Base-by-base conservation (phyloP, 208 protist genomes). In the Porcisia deanei region DNA sequence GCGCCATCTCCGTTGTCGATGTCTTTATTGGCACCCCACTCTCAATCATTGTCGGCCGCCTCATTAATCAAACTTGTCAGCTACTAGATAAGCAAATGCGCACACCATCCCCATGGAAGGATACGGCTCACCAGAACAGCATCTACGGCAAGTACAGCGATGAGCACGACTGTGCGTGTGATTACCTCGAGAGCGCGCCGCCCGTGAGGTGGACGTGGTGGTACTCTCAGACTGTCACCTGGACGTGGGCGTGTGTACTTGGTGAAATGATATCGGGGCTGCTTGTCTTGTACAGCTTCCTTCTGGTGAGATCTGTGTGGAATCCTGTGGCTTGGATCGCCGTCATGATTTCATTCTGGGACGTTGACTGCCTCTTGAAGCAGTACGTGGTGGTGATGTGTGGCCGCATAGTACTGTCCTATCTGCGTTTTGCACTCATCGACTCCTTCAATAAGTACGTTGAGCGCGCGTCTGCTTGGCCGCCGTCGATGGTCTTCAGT, bases 281-380 rank as follows among this genome's bases (percentile, higher is more conserved):
- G 5, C 58, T 76, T n/a, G 77, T 87, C 6, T 65, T 90, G 30
- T 75, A 69, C 16, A 87, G 80, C 45, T 85, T 90, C 53, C 30
- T 74, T 54, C 54, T 80, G 2, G 39, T 85, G 39, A 74, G 49
- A 8, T 80, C 72, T 7, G 67, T 77, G n/a, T 83, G 66, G 68
- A 87, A 85, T 61, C 82, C 77, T 4, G 78, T 90, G 16, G 71
- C 83, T 22, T 85, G 82, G 86, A 79, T 90, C 25, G 86, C 86
- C 30, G 72, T 84, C 5, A 25, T 57, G 20, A 66, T 90, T 58
- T 82, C 79, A 16, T 90, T 79, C 66, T 87, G 76, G 76, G 82
- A 84, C 63, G 47, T 84, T 14, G 73, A 77, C 75, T 87, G 86
- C 30, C 77, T 87, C 4, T 18, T 81, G 55, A 88, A 91, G 59